phyloP scores from a whole-genome alignment of 106 monocot species.

The Allium sativum region DNA sequence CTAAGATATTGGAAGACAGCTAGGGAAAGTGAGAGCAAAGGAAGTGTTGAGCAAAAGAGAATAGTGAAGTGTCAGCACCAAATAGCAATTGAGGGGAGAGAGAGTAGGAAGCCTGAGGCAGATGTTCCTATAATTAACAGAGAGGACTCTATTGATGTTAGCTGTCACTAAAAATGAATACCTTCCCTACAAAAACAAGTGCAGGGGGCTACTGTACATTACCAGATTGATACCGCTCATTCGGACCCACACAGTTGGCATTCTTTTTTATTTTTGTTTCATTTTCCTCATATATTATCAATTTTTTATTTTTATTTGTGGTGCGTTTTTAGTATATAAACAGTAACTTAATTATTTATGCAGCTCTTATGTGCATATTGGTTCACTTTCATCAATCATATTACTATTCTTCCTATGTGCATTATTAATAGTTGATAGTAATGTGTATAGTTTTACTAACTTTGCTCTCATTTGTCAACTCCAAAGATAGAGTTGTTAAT shows the following conservation, averaged over 20 bases:
- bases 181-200: neutral
- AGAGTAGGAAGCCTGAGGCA: neutral
- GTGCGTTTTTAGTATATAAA: neutral
- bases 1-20: neutral
- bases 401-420: neutral
- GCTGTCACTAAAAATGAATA: slow-evolving; percentile 4
- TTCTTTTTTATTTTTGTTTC: neutral
- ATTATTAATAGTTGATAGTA: too few species aligned
- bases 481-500: too few species aligned
- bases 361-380: neutral
- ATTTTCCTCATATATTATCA: too few species aligned
- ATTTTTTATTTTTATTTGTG: neutral
- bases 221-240: too few species aligned
- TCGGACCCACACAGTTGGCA: slow-evolving; percentile 7
- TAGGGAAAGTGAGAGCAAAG: neutral
- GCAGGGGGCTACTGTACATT: slow-evolving; percentile 2
- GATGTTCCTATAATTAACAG: neutral
- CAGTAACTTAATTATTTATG: neutral
- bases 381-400: neutral
- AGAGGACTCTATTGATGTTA: neutral
- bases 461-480: too few species aligned
- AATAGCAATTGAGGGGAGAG: neutral
- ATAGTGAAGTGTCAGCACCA: too few species aligned
- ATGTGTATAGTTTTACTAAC: too few species aligned
- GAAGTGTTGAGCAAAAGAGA: too few species aligned